A percentile compares a stretch with the other conserved stretches of the same genome.
Evolutionary conservation across 768 basidiomycete genomes (phyloP).

Genomic region (Leccinellum rugosiceps): DNA sequence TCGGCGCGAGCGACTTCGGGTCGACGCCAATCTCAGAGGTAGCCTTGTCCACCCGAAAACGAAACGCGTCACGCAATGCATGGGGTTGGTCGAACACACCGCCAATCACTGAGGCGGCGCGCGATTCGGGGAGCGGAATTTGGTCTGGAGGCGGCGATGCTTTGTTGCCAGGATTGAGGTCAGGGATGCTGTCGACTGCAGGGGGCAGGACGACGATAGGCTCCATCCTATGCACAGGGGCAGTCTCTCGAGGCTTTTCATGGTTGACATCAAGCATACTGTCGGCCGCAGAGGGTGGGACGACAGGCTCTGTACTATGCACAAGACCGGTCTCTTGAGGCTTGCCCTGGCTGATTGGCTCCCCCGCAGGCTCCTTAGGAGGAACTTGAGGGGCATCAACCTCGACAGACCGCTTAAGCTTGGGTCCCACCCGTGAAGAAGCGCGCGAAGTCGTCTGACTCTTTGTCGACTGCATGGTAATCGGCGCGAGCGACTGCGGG

Average conservation of each 20-base stretch:
- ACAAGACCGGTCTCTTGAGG: neutral
- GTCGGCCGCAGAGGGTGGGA: conserved; percentile 6
- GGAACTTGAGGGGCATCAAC: neutral
- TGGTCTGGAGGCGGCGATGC: conserved; percentile 14
- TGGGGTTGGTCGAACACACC: conserved; percentile 23
- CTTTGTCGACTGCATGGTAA: conserved; percentile 3
- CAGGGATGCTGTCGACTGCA: no score
- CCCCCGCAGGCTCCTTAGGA: neutral
- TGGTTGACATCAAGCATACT: conserved; percentile 14
- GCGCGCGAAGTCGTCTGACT: conserved; percentile 4
- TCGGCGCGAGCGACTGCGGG: conserved; percentile 1
- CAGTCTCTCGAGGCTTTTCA: conserved; percentile 4
- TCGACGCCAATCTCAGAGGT: neutral
- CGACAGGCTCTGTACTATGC: conserved; percentile 10
- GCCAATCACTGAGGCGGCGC: conserved; percentile 30
- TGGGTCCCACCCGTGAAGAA: conserved; percentile 4
- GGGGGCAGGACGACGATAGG: neutral
- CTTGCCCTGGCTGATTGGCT: neutral
- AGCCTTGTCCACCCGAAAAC: conserved; percentile 15
- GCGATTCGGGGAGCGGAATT: conserved; percentile 28
- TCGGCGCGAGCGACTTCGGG: conserved; percentile 6
- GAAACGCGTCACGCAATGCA: conserved; percentile 10
- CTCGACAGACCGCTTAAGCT: neutral
- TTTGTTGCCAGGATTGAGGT: neutral
- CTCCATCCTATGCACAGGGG: conserved; percentile 5